phyloP scores from a whole-genome alignment of 2,329 filamentous ascomycete species.

The Colletotrichum sp. region DNA sequence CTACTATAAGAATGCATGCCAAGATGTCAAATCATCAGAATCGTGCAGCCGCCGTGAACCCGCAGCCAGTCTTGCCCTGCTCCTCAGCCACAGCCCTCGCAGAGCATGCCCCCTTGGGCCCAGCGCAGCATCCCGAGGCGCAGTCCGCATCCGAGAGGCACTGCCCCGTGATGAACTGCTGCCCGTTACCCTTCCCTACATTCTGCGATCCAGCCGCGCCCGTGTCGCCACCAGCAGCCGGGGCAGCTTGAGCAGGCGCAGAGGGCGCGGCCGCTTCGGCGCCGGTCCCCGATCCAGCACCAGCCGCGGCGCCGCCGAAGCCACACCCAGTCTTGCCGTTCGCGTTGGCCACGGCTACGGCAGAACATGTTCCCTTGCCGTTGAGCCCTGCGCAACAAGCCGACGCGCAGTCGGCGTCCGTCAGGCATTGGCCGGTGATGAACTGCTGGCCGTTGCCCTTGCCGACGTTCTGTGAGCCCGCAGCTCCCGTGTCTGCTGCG shows the following conservation, averaged over 20 bases:
- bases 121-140: constrained; percentile 34
- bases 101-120: constrained; percentile 10
- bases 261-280: background rate
- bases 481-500: background rate
- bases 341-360: constrained; percentile 31
- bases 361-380: constrained; percentile 39
- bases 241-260: background rate
- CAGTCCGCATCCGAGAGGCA: constrained; percentile 31
- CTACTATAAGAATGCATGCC: background rate
- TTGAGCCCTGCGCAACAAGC: constrained; percentile 35
- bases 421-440: constrained; percentile 36
- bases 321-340: constrained; percentile 29
- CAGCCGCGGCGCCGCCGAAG: background rate
- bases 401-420: constrained; percentile 34
- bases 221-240: background rate
- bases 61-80: constrained; percentile 7
- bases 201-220: constrained; percentile 22
- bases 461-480: constrained; percentile 30
- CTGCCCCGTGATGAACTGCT: constrained; percentile 31
- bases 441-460: constrained; percentile 35
- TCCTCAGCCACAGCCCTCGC: constrained; percentile 7
- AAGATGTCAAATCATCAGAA: background rate
- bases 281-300: background rate
- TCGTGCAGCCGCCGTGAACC: background rate
- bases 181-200: constrained; percentile 26